Base-by-base conservation (phyloP, 2,329 filamentous ascomycete genomes). In the Cytospora mali region DNA sequence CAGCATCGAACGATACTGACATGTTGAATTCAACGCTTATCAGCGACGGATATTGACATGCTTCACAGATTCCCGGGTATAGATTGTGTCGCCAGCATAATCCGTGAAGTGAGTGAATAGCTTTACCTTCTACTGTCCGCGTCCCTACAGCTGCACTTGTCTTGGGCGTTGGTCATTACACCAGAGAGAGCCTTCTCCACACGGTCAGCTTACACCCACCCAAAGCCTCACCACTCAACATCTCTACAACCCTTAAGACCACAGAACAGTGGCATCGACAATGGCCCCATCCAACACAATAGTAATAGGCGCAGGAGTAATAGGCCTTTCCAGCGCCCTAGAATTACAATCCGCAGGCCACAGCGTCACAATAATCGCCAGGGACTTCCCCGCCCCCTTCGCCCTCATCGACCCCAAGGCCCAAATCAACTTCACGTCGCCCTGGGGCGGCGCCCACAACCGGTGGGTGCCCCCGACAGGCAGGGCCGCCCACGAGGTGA, bases 361-460 rank as follows among this genome's bases (percentile, higher is more conserved):
- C 58, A 21, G 35, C 56, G 76, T 82, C 14, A 77, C 76, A 21
- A 75, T 83, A 54, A 66, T 83, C 3, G 79, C 80, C 23, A 74
- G 72, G 39, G 78, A 82, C 69, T 79, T 83, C 54, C 80, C 80
- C 11, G 71, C 69, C n/a, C 76, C 79, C 11, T 80, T 76, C 53
- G 80, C 81, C 69, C 76, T 77, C 14, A 73, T 79, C 35, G 76
- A 80, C 62, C 69, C 75, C 6, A 64, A 64, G 16, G 65, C 72
- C 0, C 72, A 76, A 61, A 79, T 82, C 69, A 78, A 85, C 73
- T 86, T 80, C 69, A 81, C 83, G 16, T 85, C 83, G 31, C 82
- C 83, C 57, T 85, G 82, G 83, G 83, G 78, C 39, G 83, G 83
- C 13, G 83, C 83, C 2, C 82, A 86, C 68, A 82, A 84, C 66